Conservation (phyloP, 257 asterid species). For the Solanum chiquidenum region DNA sequence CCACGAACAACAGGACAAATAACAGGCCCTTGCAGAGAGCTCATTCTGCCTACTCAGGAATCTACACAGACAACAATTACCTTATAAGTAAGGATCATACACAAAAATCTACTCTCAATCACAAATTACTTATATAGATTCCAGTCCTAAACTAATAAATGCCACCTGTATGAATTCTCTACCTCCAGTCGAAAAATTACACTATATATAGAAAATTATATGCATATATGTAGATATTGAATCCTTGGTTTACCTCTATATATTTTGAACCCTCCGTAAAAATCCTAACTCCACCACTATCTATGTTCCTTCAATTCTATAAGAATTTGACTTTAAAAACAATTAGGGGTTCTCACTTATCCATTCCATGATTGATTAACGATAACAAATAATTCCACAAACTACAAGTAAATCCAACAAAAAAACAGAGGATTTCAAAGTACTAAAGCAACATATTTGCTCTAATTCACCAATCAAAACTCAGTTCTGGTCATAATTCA, state of each 20-base stretch:
- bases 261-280: neutral
- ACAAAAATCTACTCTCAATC: neutral
- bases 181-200: neutral
- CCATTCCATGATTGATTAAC: neutral
- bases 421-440: neutral
- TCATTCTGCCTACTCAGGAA: neutral
- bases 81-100: neutral
- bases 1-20: constrained; percentile 58
- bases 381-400: neutral
- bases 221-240: neutral
- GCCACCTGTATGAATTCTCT: neutral
- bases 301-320: neutral
- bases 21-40: constrained; percentile 34
- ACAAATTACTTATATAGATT: neutral
- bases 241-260: neutral
- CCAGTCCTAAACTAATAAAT: neutral
- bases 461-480: neutral
- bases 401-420: neutral
- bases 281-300: neutral
- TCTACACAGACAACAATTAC: neutral
- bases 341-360: neutral
- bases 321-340: neutral
- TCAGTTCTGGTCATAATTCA: too few species aligned
- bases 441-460: neutral
- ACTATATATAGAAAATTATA: neutral